These are phyloP conservation scores for Kodamaea suecica DNA, from an alignment of 1,139 yeast species.

Conservation along the genomic window DNA sequence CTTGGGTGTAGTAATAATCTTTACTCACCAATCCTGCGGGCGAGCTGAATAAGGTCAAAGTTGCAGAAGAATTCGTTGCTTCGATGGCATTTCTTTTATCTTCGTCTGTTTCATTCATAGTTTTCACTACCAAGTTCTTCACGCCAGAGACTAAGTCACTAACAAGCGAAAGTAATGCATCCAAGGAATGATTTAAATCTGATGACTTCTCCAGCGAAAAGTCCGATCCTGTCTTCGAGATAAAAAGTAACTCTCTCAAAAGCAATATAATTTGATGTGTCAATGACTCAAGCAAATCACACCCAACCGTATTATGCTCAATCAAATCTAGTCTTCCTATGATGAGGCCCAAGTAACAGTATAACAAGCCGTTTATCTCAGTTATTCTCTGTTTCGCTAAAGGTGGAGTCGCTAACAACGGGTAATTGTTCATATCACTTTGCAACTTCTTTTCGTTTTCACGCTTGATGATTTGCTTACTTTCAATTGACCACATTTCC, in stretches of 20 bases:
- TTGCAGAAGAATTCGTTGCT: constrained; percentile 2
- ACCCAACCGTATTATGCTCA: constrained; percentile 68
- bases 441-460: constrained; percentile 37
- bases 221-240: constrained; percentile 55
- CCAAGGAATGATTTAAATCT: constrained; percentile 55
- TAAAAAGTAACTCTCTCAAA: constrained; percentile 60
- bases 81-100: constrained; percentile 12
- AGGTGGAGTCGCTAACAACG: constrained; percentile 55
- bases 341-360: constrained; percentile 67
- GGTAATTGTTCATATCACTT: constrained; percentile 41
- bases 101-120: constrained; percentile 40
- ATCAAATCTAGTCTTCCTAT: constrained; percentile 72
- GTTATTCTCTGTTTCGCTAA: constrained; percentile 66
- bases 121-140: constrained; percentile 57
- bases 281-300: constrained; percentile 61
- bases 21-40: constrained; percentile 9
- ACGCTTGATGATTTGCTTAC: constrained; percentile 37
- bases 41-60: not conserved
- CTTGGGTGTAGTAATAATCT: constrained; percentile 56
- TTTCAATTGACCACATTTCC: constrained; percentile 71
- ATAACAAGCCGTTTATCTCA: constrained; percentile 69
- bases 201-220: constrained; percentile 40
- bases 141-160: constrained; percentile 66
- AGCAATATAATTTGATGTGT: constrained; percentile 67
- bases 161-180: constrained; percentile 55